phyloP scores from a whole-genome alignment of 202 grass and related monocot genomes.

The Saccharum hybrid region DNA sequence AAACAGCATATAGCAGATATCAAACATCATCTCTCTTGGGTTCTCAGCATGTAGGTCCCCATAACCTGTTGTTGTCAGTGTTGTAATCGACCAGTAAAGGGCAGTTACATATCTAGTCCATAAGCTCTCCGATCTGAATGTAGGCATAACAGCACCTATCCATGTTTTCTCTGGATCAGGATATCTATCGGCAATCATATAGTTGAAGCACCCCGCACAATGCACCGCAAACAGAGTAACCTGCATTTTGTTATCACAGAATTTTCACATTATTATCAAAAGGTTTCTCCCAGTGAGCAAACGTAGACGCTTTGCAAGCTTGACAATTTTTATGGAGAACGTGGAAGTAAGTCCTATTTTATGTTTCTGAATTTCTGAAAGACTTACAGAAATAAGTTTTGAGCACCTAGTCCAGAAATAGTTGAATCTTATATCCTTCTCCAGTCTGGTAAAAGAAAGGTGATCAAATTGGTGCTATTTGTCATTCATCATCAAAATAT shows the following conservation, averaged over 20 bases:
- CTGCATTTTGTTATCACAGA: conserved; percentile 52
- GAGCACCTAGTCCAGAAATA: conserved; percentile 88
- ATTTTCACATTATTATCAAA: conserved; percentile 22
- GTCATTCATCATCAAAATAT: conserved; percentile 35
- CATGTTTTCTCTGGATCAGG: conserved; percentile 69
- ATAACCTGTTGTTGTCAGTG: conserved; percentile 80
- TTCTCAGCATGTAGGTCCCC: conserved; percentile 90
- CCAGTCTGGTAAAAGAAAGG: conserved; percentile 59
- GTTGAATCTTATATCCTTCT: conserved; percentile 88
- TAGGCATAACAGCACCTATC: conserved; percentile 83
- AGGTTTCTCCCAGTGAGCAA: not conserved
- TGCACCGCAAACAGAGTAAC: conserved; percentile 84
- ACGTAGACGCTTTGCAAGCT: not conserved
- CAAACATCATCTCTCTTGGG: conserved; percentile 76
- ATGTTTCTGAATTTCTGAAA: conserved; percentile 22
- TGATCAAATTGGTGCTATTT: conserved; percentile 29
- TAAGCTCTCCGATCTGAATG: conserved; percentile 70
- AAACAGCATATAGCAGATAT: conserved; percentile 83
- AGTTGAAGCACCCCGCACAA: conserved; percentile 82
- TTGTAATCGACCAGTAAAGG: conserved; percentile 89
- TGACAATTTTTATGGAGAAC: conserved; percentile 1
- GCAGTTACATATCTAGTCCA: conserved; percentile 80
- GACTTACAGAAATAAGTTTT: conserved; percentile 78
- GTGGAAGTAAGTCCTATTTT: conserved; percentile 5
- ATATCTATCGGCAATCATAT: conserved; percentile 81